Evolutionary conservation across 139 green algal genomes (phyloP).

Genomic region (Chlamydomonas sphaeroides): DNA sequence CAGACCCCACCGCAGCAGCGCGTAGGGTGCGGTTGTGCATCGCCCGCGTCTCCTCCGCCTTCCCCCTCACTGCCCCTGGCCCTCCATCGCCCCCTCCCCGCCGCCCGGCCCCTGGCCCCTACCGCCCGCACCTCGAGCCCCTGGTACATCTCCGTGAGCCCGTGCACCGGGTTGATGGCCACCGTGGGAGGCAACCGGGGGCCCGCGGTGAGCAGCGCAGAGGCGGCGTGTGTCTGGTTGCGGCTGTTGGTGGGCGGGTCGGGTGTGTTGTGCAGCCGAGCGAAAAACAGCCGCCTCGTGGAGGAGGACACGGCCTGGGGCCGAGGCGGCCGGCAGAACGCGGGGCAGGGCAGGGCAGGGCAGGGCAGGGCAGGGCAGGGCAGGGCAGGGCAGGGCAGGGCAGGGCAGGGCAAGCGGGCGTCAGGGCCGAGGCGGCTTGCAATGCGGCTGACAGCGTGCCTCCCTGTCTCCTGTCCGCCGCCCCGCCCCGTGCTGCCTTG

Average conservation of each 20-base stretch:
- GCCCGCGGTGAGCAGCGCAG: constrained; percentile 8
- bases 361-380: not conserved
- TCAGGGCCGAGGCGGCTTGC: too few relatives aligned
- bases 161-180: constrained; percentile 37
- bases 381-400: too few relatives aligned
- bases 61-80: too few relatives aligned
- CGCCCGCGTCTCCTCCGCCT: too few relatives aligned
- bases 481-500: too few relatives aligned
- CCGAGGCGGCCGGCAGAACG: too few relatives aligned
- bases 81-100: too few relatives aligned
- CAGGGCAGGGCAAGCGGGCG: not conserved
- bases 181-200: constrained; percentile 11
- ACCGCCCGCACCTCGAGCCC: not conserved
- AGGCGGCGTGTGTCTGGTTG: not conserved
- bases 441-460: too few relatives aligned
- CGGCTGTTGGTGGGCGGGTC: constrained; percentile 33
- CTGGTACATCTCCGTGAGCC: constrained; percentile 27
- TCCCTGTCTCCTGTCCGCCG: too few relatives aligned
- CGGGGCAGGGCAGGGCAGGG: not conserved
- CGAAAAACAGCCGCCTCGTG: constrained; percentile 28
- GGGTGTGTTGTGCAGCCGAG: constrained; percentile 35
- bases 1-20: too few relatives aligned
- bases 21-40: too few relatives aligned
- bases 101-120: too few relatives aligned
- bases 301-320: constrained; percentile 4